Base-by-base conservation (phyloP, 805 yeast species). In the Nakazawaea ernobii region DNA sequence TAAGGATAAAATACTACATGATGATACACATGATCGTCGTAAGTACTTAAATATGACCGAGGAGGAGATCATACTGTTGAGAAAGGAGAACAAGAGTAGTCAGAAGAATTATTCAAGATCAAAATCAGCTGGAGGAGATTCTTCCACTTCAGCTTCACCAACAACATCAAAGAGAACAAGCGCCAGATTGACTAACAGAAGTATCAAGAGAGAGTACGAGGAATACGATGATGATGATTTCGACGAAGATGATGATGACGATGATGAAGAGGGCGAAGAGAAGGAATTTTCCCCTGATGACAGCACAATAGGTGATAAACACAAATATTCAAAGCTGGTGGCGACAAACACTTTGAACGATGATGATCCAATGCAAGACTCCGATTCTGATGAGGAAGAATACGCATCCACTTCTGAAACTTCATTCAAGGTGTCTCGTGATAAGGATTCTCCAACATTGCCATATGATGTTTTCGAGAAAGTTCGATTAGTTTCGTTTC, bases 381-480 rank as follows among this genome's bases (percentile, higher is more conserved):
- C 8, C 4, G 42, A 39, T 27, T 13, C 8, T n/a, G 10, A 8
- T 27, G 32, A 27, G 5, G 32, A 27, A 24, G 35, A 30, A n/a
- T 8, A 29, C 8, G 42, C 28, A 13, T 29, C 35, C 10, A 35
- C 9, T 8, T 10, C 33, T 14, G 48, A 39, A 13, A 11, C 40
- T 4, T 15, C 43, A 4, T 45, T 39, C 30, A 45, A 45, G 28
- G 35, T 39, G 10, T 13, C 43, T 14, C 27, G 35, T 4, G 27
- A 15, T 8, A 17, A 33, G n/a, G 39, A 40, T 20, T 27, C 45
- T 6, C 44, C 44, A 20, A 41, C 20, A 36, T 30, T 42, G 32
- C 50, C 50, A 6, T 48, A 48, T 39, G 50, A 48, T 1, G 35
- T 39, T 5, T 39, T 30, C 30, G 47, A 48, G 8, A 48, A 43